Evolutionary conservation across 2,329 filamentous ascomycete species (phyloP), one percentile per base, ranked within the genome.

Genomic region (Talaromyces funiculosus): DNA sequence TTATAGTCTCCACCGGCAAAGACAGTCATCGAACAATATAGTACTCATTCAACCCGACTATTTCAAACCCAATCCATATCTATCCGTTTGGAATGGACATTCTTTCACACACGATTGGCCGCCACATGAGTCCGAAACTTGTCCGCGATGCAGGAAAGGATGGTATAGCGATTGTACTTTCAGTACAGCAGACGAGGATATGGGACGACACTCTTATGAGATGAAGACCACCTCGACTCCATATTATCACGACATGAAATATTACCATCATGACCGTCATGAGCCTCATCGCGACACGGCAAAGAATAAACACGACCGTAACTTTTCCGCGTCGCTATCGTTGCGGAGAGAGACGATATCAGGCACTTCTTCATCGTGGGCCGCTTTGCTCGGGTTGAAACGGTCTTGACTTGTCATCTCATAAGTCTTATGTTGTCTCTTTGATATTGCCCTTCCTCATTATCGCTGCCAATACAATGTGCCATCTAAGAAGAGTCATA

Each of bases 81-180:
- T 59, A 5, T 49, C 45, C 3, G 22, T 40, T 20, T 49, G 42
- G 42, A 49, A 33, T 12, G 56, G 56, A 7, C 56, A 59, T 42
- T 59, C 56, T 37, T 49, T 59, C n/a, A 59, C 56, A 18, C 56
- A 59, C 18, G 40, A 29, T 4, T 51, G 56, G 40, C 54, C 54
- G 2, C 31, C 29, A 10, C 56, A 59, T 51, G 37, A 51, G n/a
- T 51, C 43, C 8, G 56, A 51, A 12, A 40, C 20, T 16, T 59
- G 56, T 51, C 24, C 45, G 33, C 56, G 43, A 51, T 59, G 56
- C 16, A 49, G 33, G 43, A 51, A 40, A 12, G 56, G 45, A 57
- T 57, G 54, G 56, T 59, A 59, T 31, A 42, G 42, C 45, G 56
- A 59, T 33, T 37, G 45, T 18, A 4, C 33, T 14, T 14, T 37